Evolutionary conservation across 768 basidiomycete species (phyloP), one percentile per base, ranked within the genome.

Genomic region (Lactarius sanguifluus): DNA sequence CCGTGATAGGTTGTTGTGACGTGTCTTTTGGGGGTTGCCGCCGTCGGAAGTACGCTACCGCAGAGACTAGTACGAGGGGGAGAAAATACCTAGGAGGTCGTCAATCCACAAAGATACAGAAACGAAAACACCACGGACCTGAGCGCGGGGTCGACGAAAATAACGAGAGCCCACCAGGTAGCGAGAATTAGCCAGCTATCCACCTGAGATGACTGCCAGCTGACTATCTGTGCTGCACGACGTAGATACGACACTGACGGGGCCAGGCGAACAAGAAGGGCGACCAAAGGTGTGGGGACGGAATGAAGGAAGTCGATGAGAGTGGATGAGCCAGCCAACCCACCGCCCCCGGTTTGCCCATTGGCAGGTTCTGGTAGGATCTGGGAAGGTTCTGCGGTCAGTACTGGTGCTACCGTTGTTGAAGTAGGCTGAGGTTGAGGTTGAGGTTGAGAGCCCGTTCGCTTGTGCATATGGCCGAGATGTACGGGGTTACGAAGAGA

Each of bases 81-180:
- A 92, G 76, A 38, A 86, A 78, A 70, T 85, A 86, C 67, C 88
- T 89, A 71, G 3, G 34, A 28, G n/a, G 34, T 32, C 18, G 41
- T 62, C 16, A 28, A 13, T 20, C n/a, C 55, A 16, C 57, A n/a
- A 50, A 40, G 32, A 50, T 32, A 57, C 41, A 56, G 57, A 15
- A 40, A 40, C 32, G 47, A 47, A 54, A n/a, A 28, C n/a, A 65
- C 12, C 9, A 75, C 80, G 59, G 64, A 85, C 86, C 82, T 81
- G 70, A 92, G 76, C 12, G 68, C 71, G 1, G 68, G 47, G 16
- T 75, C 72, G 12, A 69, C 64, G 75, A 89, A 80, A 63, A 95
- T 78, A 77, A 91, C 93, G 23, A 86, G 30, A 0, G 83, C 84
- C 91, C 93, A 96, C 91, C 91, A 95, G 1, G 75, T 73, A 0